A percentile compares a stretch with the other conserved stretches of the same genome.
Conservation (phyloP, 2,329 filamentous ascomycete genomes). For the Lachnellula arida region DNA sequence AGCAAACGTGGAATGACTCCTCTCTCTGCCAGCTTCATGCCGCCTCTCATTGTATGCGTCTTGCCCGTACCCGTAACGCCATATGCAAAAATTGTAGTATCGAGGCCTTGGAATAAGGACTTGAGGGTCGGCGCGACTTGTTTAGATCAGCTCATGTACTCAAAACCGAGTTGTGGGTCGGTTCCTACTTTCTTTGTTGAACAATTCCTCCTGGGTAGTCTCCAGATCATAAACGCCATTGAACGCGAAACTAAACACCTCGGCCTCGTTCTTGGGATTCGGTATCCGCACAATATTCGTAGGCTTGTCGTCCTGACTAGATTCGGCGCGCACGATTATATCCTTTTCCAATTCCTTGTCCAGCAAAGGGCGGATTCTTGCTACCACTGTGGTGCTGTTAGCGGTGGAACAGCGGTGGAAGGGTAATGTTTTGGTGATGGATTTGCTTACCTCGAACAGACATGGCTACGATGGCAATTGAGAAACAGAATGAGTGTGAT, state of each 20-base stretch:
- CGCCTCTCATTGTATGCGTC: constrained; percentile 93
- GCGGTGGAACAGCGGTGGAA: constrained; percentile 51
- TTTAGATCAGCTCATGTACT: constrained; percentile 9
- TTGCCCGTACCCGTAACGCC: constrained; percentile 92
- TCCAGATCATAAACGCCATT: constrained; percentile 83
- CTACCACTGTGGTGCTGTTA: constrained; percentile 68
- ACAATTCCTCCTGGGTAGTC: constrained; percentile 80
- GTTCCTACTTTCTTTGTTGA: constrained; percentile 73
- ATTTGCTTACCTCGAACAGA: constrained; percentile 23
- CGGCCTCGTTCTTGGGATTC: constrained; percentile 85
- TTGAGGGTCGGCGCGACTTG: constrained; percentile 85
- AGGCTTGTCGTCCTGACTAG: constrained; percentile 54
- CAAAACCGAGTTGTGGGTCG: constrained; percentile 20
- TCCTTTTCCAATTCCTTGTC: constrained; percentile 83
- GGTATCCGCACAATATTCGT: constrained; percentile 78
- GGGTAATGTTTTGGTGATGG: background rate
- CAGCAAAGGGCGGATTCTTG: constrained; percentile 82
- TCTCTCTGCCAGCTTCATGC: constrained; percentile 77
- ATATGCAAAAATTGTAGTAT: constrained; percentile 88
- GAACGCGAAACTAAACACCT: constrained; percentile 93
- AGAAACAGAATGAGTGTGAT: constrained; percentile 10
- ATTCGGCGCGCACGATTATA: constrained; percentile 70
- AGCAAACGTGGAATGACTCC: constrained; percentile 84
- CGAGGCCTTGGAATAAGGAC: constrained; percentile 83
- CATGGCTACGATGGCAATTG: constrained; percentile 15